Conservation (phyloP, 371 early-diverging fungal species). For the Actinomortierella wolfii region DNA sequence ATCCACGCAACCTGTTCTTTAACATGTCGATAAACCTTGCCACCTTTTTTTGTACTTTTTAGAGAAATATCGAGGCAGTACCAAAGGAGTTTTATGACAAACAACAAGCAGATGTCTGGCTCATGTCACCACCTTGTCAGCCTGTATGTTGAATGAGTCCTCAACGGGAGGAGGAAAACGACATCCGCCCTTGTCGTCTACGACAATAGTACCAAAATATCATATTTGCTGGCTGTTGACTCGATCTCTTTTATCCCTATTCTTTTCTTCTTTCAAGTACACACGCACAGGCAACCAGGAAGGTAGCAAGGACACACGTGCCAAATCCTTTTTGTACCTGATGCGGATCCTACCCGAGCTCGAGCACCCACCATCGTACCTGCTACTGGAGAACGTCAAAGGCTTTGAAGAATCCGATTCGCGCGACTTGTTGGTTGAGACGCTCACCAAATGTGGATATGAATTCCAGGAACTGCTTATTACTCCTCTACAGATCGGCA, state of each 20-base stretch:
- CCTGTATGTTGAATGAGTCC: conserved; percentile 48
- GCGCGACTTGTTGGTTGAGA: conserved; percentile 52
- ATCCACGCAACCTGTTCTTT: too few species aligned
- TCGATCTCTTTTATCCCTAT: not conserved
- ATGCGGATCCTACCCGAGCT: conserved; percentile 53
- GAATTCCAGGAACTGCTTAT: conserved; percentile 61
- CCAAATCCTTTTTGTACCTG: conserved; percentile 73
- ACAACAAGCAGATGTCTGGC: conserved; percentile 75
- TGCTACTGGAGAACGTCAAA: conserved; percentile 84
- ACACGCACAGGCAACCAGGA: conserved; percentile 77
- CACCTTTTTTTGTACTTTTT: too few species aligned
- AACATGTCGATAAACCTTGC: too few species aligned
- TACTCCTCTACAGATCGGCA: conserved; percentile 65
- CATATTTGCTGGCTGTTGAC: not conserved
- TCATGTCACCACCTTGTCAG: conserved; percentile 88
- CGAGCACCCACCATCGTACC: conserved; percentile 65
- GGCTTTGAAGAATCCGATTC: conserved; percentile 80
- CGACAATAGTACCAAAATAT: too few species aligned
- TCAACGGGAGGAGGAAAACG: too few species aligned
- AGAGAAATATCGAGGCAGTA: conserved; percentile 74
- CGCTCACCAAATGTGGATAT: conserved; percentile 51
- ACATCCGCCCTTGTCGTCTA: too few species aligned
- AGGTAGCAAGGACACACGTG: conserved; percentile 76
- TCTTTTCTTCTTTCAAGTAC: conserved; percentile 44
- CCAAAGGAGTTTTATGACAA: conserved; percentile 63